Conservation (phyloP, 768 basidiomycete genomes). For the Lactarius tabidus region DNA sequence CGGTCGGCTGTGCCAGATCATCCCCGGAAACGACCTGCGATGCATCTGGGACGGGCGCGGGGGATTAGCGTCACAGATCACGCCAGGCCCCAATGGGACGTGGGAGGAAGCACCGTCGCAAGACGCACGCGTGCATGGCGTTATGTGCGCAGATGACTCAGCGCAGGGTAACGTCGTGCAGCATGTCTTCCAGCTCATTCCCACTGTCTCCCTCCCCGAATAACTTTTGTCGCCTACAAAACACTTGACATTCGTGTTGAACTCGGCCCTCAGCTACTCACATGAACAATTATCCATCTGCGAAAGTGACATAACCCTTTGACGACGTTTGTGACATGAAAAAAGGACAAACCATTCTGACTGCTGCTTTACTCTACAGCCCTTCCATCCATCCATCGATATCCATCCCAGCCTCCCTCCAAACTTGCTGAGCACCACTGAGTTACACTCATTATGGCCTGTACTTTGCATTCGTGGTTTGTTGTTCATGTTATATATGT, state of each 20-base stretch:
- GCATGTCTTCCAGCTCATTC: conserved; percentile 74
- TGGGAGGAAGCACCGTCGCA: too few species aligned
- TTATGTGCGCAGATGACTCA: conserved; percentile 55
- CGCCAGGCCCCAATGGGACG: conserved; percentile 45
- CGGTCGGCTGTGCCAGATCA: too few species aligned
- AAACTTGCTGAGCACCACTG: background rate
- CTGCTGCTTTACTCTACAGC: background rate
- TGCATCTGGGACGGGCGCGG: conserved; percentile 88
- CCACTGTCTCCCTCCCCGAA: conserved; percentile 64
- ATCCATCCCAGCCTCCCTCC: background rate
- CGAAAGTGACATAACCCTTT: background rate
- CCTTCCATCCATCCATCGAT: background rate
- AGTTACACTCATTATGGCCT: conserved; percentile 2
- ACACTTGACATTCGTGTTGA: conserved; percentile 29
- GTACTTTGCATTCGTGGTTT: too few species aligned
- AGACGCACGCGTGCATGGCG: too few species aligned
- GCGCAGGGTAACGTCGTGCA: conserved; percentile 50
- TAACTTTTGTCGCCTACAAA: conserved; percentile 39
- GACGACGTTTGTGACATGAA: background rate
- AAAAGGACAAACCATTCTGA: background rate
- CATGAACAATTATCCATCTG: conserved; percentile 12
- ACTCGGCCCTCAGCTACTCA: conserved; percentile 35
- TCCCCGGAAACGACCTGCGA: too few species aligned
- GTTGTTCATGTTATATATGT: too few species aligned
- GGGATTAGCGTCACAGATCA: conserved; percentile 30